Conservation (phyloP, 768 basidiomycete species). For the Russula emetica region DNA sequence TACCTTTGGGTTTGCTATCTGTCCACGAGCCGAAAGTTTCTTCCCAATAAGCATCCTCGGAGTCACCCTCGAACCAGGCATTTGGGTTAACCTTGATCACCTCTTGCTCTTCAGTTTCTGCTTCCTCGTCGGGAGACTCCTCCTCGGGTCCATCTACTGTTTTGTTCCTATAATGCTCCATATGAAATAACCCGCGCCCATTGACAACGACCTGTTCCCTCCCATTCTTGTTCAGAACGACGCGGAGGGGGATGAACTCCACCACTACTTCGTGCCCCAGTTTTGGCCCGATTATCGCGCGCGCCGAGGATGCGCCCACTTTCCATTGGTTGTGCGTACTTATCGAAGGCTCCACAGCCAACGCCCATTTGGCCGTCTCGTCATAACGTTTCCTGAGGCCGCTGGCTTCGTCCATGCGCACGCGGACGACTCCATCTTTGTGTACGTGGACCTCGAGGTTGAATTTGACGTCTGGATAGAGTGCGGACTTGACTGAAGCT, state of each 20-base stretch:
- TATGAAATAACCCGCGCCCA: conserved; percentile 83
- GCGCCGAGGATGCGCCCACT: conserved; percentile 57
- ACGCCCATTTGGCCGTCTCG: conserved; percentile 86
- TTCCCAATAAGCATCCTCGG: conserved; percentile 83
- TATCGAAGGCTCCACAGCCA: conserved; percentile 66
- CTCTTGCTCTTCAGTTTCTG: conserved; percentile 48
- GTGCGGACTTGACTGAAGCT: conserved; percentile 69
- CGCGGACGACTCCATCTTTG: conserved; percentile 82
- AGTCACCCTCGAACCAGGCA: conserved; percentile 87
- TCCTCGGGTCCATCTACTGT: conserved; percentile 44
- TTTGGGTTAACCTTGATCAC: conserved; percentile 50
- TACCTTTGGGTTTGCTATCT: conserved; percentile 95
- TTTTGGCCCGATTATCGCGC: conserved; percentile 60
- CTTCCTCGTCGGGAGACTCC: conserved; percentile 41
- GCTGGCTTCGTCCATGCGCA: conserved; percentile 85
- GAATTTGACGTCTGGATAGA: conserved; percentile 85
- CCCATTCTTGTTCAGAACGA: conserved; percentile 68
- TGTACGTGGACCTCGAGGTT: conserved; percentile 79
- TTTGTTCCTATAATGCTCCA: conserved; percentile 93
- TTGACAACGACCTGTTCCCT: conserved; percentile 87
- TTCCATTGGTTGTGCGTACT: conserved; percentile 61
- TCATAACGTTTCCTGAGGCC: conserved; percentile 83
- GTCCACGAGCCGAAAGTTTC: conserved; percentile 85
- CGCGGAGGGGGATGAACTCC: conserved; percentile 67
- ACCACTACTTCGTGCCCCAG: conserved; percentile 65